A percentile compares a stretch with the other conserved stretches of the same genome.
phyloP scores from a whole-genome alignment of 352 stramenopile genomes.

The Phytophthora melonis region DNA sequence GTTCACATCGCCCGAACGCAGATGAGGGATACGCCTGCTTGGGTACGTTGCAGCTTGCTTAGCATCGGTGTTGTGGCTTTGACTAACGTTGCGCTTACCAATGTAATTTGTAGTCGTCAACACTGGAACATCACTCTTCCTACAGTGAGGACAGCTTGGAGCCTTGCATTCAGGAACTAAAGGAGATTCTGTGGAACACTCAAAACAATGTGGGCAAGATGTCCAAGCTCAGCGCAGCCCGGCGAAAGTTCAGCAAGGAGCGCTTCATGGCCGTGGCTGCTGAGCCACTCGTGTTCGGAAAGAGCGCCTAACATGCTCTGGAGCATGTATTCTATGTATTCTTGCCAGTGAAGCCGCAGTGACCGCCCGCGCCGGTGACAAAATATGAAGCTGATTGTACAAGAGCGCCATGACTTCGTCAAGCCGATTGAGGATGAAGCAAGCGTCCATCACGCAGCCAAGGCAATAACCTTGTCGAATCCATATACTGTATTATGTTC shows the following conservation, averaged over 20 bases:
- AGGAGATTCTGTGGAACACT: slow-evolving; percentile 84
- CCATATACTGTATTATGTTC: slow-evolving; percentile 47
- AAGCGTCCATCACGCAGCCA: slow-evolving; percentile 23
- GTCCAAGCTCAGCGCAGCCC: slow-evolving; percentile 82
- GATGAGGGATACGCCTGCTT: slow-evolving; percentile 78
- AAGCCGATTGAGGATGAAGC: slow-evolving; percentile 20
- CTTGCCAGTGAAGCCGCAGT: slow-evolving; percentile 27
- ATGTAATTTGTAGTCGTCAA: slow-evolving; percentile 58
- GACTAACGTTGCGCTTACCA: slow-evolving; percentile 14
- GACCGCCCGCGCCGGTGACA: slow-evolving; percentile 25
- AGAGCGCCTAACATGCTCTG: slow-evolving; percentile 34
- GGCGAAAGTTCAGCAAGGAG: slow-evolving; percentile 89
- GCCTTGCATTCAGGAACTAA: slow-evolving; percentile 78
- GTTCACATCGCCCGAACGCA: slow-evolving; percentile 96
- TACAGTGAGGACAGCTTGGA: slow-evolving; percentile 72
- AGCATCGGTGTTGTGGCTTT: background rate
- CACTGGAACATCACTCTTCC: slow-evolving; percentile 79
- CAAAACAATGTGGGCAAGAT: slow-evolving; percentile 73
- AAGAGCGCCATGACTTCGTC: slow-evolving; percentile 34
- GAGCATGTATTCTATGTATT: slow-evolving; percentile 38
- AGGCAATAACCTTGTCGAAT: slow-evolving; percentile 30
- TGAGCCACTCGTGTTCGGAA: slow-evolving; percentile 64
- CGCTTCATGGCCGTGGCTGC: slow-evolving; percentile 79
- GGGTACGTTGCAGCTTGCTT: slow-evolving; percentile 55
- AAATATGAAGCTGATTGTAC: slow-evolving; percentile 51